phyloP scores from a whole-genome alignment of 1,139 yeast genomes.

The Sugiyamaella xylanicola region DNA sequence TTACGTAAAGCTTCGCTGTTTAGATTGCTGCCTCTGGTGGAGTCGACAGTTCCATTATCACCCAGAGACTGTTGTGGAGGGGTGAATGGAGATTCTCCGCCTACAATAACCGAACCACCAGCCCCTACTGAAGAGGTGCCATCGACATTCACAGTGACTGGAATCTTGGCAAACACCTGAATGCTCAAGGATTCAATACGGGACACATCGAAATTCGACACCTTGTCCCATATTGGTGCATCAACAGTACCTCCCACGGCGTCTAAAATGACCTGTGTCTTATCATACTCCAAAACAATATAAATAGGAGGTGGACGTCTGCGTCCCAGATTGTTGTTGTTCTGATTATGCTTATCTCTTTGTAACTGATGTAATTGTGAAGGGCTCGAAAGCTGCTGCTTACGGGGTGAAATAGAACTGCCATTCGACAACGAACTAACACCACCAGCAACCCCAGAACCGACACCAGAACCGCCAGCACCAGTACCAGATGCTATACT shows the following conservation, averaged over 20 bases:
- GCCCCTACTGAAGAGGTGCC: constrained; percentile 14
- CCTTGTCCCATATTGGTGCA: constrained; percentile 76
- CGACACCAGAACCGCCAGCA: too few relatives aligned
- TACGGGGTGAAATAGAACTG: constrained; percentile 33
- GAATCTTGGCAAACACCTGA: constrained; percentile 76
- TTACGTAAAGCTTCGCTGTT: constrained; percentile 19
- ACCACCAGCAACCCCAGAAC: neutral
- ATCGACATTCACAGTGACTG: constrained; percentile 38
- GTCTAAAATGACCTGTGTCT: constrained; percentile 77
- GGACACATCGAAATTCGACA: constrained; percentile 89
- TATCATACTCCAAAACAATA: constrained; percentile 49
- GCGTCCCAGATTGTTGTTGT: constrained; percentile 9
- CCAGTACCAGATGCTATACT: constrained; percentile 4
- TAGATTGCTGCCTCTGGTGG: constrained; percentile 10
- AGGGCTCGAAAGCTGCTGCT: constrained; percentile 26
- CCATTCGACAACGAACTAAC: neutral
- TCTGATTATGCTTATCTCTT: constrained; percentile 15
- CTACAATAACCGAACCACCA: constrained; percentile 15
- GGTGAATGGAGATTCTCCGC: constrained; percentile 25
- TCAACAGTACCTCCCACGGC: constrained; percentile 72
- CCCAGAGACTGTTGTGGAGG: constrained; percentile 22
- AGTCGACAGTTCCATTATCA: constrained; percentile 2
- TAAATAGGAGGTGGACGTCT: constrained; percentile 42
- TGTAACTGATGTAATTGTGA: constrained; percentile 17
- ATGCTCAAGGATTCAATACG: constrained; percentile 60